Evolutionary conservation across 371 early-diverging fungal species (phyloP).

Genomic region (Mucor racemosus): DNA sequence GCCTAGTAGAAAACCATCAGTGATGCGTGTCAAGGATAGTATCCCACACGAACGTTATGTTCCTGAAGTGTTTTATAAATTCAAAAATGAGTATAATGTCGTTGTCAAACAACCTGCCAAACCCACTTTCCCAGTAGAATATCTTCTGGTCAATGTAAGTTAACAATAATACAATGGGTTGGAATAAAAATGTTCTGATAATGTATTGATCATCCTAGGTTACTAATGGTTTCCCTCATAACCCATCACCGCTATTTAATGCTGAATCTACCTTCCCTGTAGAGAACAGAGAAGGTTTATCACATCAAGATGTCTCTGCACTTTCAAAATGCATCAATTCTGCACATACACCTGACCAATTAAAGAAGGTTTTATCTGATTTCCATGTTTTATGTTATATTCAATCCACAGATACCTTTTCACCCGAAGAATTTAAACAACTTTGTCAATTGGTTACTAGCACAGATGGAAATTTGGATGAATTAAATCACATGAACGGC

Average conservation of each 20-base stretch:
- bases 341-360: constrained; percentile 35
- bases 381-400: constrained; percentile 85
- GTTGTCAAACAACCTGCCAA: constrained; percentile 85
- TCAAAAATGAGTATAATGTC: constrained; percentile 91
- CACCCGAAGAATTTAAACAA: constrained; percentile 58
- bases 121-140: constrained; percentile 96
- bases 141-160: constrained; percentile 91
- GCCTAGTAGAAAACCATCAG: constrained; percentile 85
- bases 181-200: not conserved
- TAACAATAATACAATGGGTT: not conserved
- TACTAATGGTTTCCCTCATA: constrained; percentile 94
- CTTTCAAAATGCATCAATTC: constrained; percentile 61
- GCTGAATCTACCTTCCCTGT: constrained; percentile 54
- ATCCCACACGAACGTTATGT: constrained; percentile 81
- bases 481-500: constrained; percentile 58
- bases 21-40: constrained; percentile 87
- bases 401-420: constrained; percentile 52
- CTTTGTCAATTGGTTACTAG: constrained; percentile 59
- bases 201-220: constrained; percentile 49
- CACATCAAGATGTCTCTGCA: constrained; percentile 37
- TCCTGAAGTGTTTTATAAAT: constrained; percentile 96
- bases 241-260: constrained; percentile 78
- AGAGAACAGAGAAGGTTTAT: constrained; percentile 69
- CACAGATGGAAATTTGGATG: constrained; percentile 44
- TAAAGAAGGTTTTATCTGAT: constrained; percentile 67